phyloP scores from a whole-genome alignment of 2,329 filamentous ascomycete species.

The Dactylellina leptospora region DNA sequence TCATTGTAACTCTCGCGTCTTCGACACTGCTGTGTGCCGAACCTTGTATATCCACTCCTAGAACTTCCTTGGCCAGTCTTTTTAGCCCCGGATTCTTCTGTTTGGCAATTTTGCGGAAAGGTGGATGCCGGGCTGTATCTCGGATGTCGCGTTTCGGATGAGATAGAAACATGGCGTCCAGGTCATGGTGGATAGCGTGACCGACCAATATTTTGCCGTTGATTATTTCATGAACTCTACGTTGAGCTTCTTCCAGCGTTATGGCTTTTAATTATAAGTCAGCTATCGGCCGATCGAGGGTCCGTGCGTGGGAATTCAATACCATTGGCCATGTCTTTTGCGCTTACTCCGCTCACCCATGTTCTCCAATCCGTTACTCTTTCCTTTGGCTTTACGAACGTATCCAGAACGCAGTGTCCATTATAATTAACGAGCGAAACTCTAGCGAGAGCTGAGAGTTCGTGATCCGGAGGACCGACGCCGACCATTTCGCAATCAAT shows the following conservation, averaged over 20 bases:
- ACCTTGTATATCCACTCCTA: constrained; percentile 71
- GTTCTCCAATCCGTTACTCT: constrained; percentile 91
- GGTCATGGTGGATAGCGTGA: constrained; percentile 81
- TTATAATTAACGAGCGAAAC: constrained; percentile 94
- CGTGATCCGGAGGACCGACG: constrained; percentile 73
- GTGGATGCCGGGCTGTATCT: constrained; percentile 81
- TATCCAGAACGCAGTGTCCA: constrained; percentile 91
- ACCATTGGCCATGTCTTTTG: constrained; percentile 71
- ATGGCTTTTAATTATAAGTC: constrained; percentile 64
- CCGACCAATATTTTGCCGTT: constrained; percentile 78
- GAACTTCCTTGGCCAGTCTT: constrained; percentile 67
- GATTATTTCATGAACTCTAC: constrained; percentile 74
- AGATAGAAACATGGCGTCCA: constrained; percentile 76
- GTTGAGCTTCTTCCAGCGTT: constrained; percentile 79
- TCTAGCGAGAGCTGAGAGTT: constrained; percentile 80
- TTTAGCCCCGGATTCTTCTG: constrained; percentile 75
- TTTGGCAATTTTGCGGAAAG: constrained; percentile 73
- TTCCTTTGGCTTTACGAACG: constrained; percentile 81
- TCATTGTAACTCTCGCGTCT: constrained; percentile 90
- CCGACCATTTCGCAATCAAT: constrained; percentile 99
- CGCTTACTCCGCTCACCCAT: constrained; percentile 79
- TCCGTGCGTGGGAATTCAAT: constrained; percentile 54
- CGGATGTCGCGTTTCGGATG: constrained; percentile 81
- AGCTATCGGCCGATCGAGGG: constrained; percentile 58
- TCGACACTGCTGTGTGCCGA: constrained; percentile 73